Conservation (phyloP, 2,329 filamentous ascomycete species). For the Trichoderma sp. region DNA sequence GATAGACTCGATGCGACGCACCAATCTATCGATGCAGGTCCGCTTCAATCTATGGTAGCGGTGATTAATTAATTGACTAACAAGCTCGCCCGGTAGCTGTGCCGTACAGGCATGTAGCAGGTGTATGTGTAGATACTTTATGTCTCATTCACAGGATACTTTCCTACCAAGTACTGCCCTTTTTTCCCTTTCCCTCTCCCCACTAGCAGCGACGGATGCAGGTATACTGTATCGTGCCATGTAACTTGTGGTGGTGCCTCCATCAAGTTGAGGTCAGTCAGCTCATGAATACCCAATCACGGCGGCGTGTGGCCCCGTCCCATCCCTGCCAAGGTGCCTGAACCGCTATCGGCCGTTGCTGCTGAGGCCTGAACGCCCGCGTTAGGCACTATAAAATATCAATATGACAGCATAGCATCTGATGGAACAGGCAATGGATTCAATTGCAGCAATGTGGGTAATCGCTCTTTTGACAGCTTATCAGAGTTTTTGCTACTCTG, state of each 20-base stretch:
- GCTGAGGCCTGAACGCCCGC: background rate
- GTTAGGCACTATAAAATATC: background rate
- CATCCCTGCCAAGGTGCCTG: conserved; percentile 1
- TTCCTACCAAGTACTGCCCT: background rate
- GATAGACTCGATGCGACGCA: background rate
- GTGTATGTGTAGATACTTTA: background rate
- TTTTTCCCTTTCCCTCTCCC: background rate
- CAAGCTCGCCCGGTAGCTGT: background rate
- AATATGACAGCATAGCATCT: background rate
- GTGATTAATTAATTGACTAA: background rate
- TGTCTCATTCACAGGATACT: background rate
- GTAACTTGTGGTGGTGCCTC: background rate
- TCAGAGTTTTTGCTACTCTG: background rate
- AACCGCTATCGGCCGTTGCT: conserved; percentile 10
- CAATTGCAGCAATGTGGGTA: background rate
- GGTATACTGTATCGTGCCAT: background rate
- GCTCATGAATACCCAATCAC: background rate
- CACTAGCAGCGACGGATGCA: background rate
- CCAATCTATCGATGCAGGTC: conserved; percentile 16
- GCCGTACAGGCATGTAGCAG: background rate
- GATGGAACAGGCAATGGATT: background rate
- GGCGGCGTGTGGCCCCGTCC: background rate
- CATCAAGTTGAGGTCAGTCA: background rate
- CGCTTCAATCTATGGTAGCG: background rate
- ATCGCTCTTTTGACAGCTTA: background rate